phyloP scores from a whole-genome alignment of 1,139 yeast genomes.

The Taiozyma sp. region DNA sequence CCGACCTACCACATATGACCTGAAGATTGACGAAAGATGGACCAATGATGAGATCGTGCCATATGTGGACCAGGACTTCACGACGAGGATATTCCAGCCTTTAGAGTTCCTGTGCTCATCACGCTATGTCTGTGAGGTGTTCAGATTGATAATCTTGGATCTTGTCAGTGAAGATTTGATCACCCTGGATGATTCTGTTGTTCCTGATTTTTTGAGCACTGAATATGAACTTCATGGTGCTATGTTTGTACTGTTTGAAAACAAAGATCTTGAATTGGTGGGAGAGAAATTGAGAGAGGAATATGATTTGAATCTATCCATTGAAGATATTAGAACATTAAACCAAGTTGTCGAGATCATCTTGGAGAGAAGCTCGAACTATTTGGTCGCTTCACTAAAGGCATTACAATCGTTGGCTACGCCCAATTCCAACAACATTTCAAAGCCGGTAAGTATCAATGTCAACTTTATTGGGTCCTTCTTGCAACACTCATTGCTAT shows the following conservation, averaged over 20 bases:
- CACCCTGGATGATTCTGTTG: neutral
- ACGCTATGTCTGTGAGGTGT: constrained; percentile 16
- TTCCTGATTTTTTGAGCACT: neutral
- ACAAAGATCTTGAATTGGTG: neutral
- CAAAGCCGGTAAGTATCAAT: constrained; percentile 1
- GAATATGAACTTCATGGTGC: constrained; percentile 20
- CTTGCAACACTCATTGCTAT: constrained; percentile 21
- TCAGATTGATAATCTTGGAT: constrained; percentile 14
- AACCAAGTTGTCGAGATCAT: constrained; percentile 1
- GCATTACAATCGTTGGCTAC: constrained; percentile 15
- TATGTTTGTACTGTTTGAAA: constrained; percentile 17
- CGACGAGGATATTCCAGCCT: constrained; percentile 16
- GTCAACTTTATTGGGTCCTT: constrained; percentile 31
- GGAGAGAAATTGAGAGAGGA: neutral
- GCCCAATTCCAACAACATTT: constrained; percentile 7
- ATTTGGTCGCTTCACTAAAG: constrained; percentile 19
- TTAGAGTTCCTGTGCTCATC: constrained; percentile 20
- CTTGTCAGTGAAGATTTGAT: constrained; percentile 1
- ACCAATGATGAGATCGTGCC: neutral
- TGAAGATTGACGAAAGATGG: constrained; percentile 13
- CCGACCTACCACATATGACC: constrained; percentile 16
- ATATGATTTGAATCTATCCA: neutral
- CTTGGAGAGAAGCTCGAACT: constrained; percentile 23
- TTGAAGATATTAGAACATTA: neutral
- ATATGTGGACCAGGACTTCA: constrained; percentile 3